These are phyloP conservation scores for Cetradonia linearis DNA, from an alignment of 495 filamentous ascomycete species.

Conservation along the genomic window DNA sequence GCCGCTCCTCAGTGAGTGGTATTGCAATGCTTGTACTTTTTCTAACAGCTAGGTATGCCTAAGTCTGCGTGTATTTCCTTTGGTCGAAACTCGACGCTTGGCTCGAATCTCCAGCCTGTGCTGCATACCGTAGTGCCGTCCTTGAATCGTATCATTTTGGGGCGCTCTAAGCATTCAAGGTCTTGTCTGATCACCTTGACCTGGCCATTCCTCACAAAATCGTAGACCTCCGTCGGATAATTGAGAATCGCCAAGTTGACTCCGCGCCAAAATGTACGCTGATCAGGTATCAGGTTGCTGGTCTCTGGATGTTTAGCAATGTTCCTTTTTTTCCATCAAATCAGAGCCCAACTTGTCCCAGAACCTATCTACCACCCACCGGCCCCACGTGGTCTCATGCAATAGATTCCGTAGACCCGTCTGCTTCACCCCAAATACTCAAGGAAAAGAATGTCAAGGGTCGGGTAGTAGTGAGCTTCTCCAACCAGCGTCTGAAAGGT, in stretches of 20 bases:
- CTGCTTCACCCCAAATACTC: conserved; percentile 49
- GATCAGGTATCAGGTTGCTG: conserved; percentile 55
- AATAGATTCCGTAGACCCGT: conserved; percentile 50
- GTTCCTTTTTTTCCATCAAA: conserved; percentile 40
- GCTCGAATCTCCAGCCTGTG: conserved; percentile 57
- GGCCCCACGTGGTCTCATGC: conserved; percentile 57
- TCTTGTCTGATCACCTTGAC: conserved; percentile 53
- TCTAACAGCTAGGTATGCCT: conserved; percentile 26
- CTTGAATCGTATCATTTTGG: conserved; percentile 43
- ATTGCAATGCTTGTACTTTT: too few species aligned
- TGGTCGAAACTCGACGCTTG: conserved; percentile 54
- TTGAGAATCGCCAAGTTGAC: conserved; percentile 57
- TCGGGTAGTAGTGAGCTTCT: conserved; percentile 55
- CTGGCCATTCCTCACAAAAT: conserved; percentile 46
- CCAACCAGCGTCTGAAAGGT: conserved; percentile 48
- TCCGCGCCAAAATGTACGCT: conserved; percentile 52
- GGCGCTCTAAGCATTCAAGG: conserved; percentile 39
- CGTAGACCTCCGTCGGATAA: conserved; percentile 56
- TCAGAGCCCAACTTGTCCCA: conserved; percentile 46
- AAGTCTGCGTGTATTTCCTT: conserved; percentile 35
- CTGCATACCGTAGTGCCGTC: conserved; percentile 48
- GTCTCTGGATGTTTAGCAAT: conserved; percentile 53
- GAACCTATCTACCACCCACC: conserved; percentile 57
- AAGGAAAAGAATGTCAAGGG: conserved; percentile 58
- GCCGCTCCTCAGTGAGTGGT: too few species aligned